phyloP scores from a whole-genome alignment of 2,329 filamentous ascomycete species.

The Helicocarpus griseus region DNA sequence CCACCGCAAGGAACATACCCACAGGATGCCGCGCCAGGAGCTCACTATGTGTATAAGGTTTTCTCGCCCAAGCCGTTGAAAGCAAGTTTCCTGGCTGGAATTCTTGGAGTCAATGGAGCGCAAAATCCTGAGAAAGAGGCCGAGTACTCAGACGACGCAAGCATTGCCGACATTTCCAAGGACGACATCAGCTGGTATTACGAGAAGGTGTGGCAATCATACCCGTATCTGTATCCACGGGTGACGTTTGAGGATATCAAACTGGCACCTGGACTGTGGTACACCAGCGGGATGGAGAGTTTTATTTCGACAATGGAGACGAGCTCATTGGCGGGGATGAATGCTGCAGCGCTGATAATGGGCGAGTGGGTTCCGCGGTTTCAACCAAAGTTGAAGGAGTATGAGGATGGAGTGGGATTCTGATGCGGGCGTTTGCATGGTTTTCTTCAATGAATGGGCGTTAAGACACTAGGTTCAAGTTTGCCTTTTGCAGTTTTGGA shows the following conservation, averaged over 20 bases:
- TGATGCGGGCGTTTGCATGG: no score
- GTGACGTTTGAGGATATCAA: conserved; percentile 77
- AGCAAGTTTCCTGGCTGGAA: conserved; percentile 36
- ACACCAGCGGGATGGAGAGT: conserved; percentile 65
- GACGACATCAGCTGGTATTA: conserved; percentile 63
- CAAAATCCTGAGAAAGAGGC: conserved; percentile 15
- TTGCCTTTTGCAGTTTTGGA: no score
- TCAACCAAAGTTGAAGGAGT: conserved; percentile 12
- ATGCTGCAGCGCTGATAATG: conserved; percentile 47
- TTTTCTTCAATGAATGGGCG: no score
- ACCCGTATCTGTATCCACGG: conserved; percentile 74
- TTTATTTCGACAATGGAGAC: conserved; percentile 99
- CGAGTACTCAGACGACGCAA: conserved; percentile 7
- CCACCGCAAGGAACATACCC: conserved; percentile 49
- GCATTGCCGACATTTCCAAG: conserved; percentile 27
- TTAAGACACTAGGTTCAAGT: no score
- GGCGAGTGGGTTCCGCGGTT: conserved; percentile 26
- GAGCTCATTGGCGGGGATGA: conserved; percentile 72
- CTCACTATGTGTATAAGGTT: conserved; percentile 57
- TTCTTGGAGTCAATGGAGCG: conserved; percentile 38
- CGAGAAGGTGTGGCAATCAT: conserved; percentile 69
- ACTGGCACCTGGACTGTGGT: conserved; percentile 46
- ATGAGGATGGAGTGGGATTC: conserved; percentile 4
- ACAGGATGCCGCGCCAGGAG: conserved; percentile 8
- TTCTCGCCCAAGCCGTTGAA: conserved; percentile 48